These are phyloP conservation scores for Pseudohyphozyma bogoriensis DNA, from an alignment of 768 basidiomycete genomes.

Conservation along the genomic window DNA sequence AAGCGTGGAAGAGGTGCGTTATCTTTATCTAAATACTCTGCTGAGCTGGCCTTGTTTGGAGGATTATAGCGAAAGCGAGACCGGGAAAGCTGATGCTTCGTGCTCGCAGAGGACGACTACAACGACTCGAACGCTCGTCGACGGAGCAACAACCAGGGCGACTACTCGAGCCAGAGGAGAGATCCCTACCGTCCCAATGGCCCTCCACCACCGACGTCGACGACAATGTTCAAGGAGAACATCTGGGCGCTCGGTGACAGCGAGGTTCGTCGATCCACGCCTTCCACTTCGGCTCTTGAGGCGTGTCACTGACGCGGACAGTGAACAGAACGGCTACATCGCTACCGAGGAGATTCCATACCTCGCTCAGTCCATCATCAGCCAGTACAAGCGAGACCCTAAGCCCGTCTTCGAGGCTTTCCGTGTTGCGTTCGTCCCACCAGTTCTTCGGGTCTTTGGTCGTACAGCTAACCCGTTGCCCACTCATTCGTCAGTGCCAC, in stretches of 20 bases:
- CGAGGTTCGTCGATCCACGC: slow-evolving; percentile 19
- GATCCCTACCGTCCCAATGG: slow-evolving; percentile 9
- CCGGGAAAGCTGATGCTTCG: neutral
- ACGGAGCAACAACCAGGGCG: slow-evolving; percentile 7
- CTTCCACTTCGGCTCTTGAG: neutral
- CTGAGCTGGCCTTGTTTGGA: neutral
- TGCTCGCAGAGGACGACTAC: slow-evolving; percentile 28
- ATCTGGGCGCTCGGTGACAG: slow-evolving; percentile 37
- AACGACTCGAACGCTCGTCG: neutral
- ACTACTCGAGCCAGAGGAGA: slow-evolving; percentile 25
- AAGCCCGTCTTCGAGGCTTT: slow-evolving; percentile 38
- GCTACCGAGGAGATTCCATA: slow-evolving; percentile 37
- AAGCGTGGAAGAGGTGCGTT: slow-evolving; percentile 4
- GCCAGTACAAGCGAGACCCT: slow-evolving; percentile 35
- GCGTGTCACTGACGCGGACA: neutral
- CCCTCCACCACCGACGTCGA: slow-evolving; percentile 8
- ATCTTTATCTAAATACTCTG: neutral
- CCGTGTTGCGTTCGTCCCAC: slow-evolving; percentile 35
- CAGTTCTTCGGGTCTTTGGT: neutral
- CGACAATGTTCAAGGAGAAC: slow-evolving; percentile 34
- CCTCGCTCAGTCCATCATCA: slow-evolving; percentile 33
- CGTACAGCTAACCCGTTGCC: neutral
- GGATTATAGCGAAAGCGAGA: slow-evolving; percentile 15
- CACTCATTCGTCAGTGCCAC: slow-evolving; percentile 37
- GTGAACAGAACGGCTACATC: slow-evolving; percentile 36